Evolutionary conservation across 208 protist species (phyloP).

Genomic region (Trypanosoma lewisi): DNA sequence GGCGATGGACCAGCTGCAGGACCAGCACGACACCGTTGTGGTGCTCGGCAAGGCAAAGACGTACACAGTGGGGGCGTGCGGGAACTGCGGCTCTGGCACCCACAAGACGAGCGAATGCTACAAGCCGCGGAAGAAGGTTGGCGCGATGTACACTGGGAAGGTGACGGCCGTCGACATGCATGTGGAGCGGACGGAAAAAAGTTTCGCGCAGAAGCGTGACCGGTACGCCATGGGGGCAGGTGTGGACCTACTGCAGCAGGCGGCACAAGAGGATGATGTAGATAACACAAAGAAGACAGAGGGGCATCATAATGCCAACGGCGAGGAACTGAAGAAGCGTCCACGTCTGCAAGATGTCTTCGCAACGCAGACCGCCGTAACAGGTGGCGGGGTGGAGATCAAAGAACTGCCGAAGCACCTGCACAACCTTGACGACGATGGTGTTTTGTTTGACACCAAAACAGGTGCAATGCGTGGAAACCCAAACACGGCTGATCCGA

Average conservation of each 20-base stretch:
- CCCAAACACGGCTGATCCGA: conserved; percentile 69
- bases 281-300: conserved; percentile 19
- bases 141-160: conserved; percentile 58
- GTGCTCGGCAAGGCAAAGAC: conserved; percentile 66
- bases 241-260: conserved; percentile 53
- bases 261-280: conserved; percentile 6
- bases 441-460: conserved; percentile 78
- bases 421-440: conserved; percentile 70
- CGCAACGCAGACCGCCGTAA: conserved; percentile 47
- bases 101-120: conserved; percentile 96
- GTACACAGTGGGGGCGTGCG: conserved; percentile 96
- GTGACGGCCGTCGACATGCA: conserved; percentile 63
- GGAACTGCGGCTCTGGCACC: conserved; percentile 98
- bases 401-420: conserved; percentile 86
- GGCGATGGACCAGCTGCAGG: conserved; percentile 34
- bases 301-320: not conserved
- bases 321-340: conserved; percentile 4
- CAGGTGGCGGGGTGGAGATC: conserved; percentile 61
- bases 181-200: conserved; percentile 25
- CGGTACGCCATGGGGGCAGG: conserved; percentile 61
- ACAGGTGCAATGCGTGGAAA: conserved; percentile 88
- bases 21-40: conserved; percentile 37
- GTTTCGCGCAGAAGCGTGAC: conserved; percentile 75
- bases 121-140: conserved; percentile 83
- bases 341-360: conserved; percentile 43